Base-by-base conservation (phyloP, 768 basidiomycete species). In the Asterophora parasitica region DNA sequence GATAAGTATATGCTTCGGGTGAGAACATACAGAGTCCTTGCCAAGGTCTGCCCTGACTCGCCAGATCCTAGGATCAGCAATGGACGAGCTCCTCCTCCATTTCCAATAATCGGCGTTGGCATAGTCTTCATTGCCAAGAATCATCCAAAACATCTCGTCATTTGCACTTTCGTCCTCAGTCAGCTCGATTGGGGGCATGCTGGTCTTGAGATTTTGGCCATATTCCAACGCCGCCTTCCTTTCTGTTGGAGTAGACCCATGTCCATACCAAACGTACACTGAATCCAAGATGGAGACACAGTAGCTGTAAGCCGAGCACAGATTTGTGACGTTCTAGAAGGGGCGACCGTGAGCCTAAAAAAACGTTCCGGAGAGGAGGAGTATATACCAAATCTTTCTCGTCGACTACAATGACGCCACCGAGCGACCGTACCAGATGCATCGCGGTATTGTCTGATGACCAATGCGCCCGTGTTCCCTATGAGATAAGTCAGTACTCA, bases 71-170 rank as follows among this genome's bases (percentile, higher is more conserved):
- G 86, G 78, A 39, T 77, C 73, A 6, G 63, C 57, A 6, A 61
- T 58, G 34, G 59, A 46, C n/a, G 68, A 62, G 13, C 56, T 61
- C 19, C 64, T 64, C 56, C 84, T 76, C 85, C 88, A 92, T 58
- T 63, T 77, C 90, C 90, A 92, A 61, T 91, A 85, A 54, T 91
- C 80, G 1, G 90, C 90, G 35, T 76, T 81, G 3, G 88, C 88
- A 60, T 82, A 90, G 1, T 76, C 76, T 2, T 80, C 74, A 17
- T 87, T 79, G n/a, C 89, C 89, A 2, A 92, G 71, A 31, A 87
- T 76, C 79, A 88, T 82, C 86, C 90, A 90, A 60, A 92, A 90
- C 77, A 90, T 81, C 50, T 89, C 85, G 45, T 89, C 83, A 17
- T 65, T 58, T 33, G 84, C 83, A 44, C 73, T 74, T 55, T 79